Base-by-base conservation (phyloP, 805 yeast genomes). In the Teunomyces aglyptinius region DNA sequence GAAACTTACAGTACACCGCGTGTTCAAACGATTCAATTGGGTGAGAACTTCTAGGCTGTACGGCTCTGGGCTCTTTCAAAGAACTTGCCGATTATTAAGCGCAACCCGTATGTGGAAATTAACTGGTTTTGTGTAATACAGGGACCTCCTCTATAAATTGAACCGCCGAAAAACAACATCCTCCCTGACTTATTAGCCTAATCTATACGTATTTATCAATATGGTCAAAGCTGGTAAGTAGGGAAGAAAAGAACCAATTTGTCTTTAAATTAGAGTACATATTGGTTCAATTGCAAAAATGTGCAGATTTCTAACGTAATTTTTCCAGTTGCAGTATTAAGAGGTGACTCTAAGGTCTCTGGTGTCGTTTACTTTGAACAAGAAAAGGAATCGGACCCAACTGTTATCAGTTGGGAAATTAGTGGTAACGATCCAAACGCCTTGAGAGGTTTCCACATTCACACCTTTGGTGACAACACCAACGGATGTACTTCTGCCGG, bases 401-500 rank as follows among this genome's bases (percentile, higher is more conserved):
- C 96, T 64, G 85, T 89, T 40, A 79, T 94, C 58, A 59, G 90
- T 18, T 94, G 89, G 83, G 95, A 92, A 62, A 87, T 94, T 65
- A 63, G 81, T 48, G 99, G 99, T 68, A 89, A 90, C 73, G 84
- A 82, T 56, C 76, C 97, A 51, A 85, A 88, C 63, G 92, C 96
- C 43, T 75, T 79, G 67, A 85, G 96, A 73, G 99, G 99, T 45
- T 92, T 94, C 96, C 99, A 94, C 80, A 76, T 94, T 66, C 99
- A 94, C 75, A 86, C 89, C 67, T 94, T 94, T 64, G 99, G 99
- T 76, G 99, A 94, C 78, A 89, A 89, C 83, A 89, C 99, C 74
- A 94, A 94, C 70, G 99, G 99, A 57, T 94, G 99, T 77, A 92
- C 96, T 50, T 88, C 96, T 56, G 97, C 97, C 46, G 97, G 97